phyloP scores from a whole-genome alignment of 2,329 filamentous ascomycete species.

The Arthrobotrys megalospora region DNA sequence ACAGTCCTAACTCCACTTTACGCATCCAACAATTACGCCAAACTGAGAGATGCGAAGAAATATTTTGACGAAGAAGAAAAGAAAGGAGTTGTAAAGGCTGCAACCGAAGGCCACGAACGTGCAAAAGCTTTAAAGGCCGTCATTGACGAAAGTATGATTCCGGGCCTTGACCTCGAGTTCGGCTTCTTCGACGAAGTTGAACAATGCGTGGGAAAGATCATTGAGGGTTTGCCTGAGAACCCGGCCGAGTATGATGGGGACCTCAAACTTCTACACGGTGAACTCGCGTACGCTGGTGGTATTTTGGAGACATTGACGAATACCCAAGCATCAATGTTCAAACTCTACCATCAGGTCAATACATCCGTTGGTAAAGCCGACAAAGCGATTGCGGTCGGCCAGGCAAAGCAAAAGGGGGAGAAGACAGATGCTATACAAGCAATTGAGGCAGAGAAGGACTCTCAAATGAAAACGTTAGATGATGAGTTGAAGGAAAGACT shows the following conservation, averaged over 20 bases:
- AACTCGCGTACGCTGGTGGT: constrained; percentile 43
- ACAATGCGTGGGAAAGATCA: constrained; percentile 47
- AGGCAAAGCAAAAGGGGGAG: constrained; percentile 56
- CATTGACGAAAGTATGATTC: constrained; percentile 61
- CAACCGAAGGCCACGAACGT: constrained; percentile 53
- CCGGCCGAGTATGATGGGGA: constrained; percentile 52
- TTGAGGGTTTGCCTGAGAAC: constrained; percentile 48
- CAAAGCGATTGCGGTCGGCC: constrained; percentile 43
- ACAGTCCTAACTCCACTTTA: constrained; percentile 64
- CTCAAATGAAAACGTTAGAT: constrained; percentile 46
- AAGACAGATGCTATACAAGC: constrained; percentile 46
- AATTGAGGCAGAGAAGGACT: constrained; percentile 52
- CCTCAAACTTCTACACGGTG: constrained; percentile 29
- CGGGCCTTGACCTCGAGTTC: constrained; percentile 59
- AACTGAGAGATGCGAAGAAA: constrained; percentile 64
- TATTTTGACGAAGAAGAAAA: constrained; percentile 65
- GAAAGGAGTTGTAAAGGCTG: constrained; percentile 61
- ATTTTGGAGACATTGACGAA: constrained; percentile 53
- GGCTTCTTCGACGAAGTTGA: constrained; percentile 60
- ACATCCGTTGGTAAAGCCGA: constrained; percentile 35
- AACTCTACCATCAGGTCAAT: constrained; percentile 59
- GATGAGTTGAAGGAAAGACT: constrained; percentile 57
- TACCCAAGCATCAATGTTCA: constrained; percentile 56
- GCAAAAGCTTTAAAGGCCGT: constrained; percentile 54
- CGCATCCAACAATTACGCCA: constrained; percentile 63